Evolutionary conservation across 441 rosid genomes (phyloP), one percentile per base, ranked within the genome.

Genomic region (Adansonia grandidieri): DNA sequence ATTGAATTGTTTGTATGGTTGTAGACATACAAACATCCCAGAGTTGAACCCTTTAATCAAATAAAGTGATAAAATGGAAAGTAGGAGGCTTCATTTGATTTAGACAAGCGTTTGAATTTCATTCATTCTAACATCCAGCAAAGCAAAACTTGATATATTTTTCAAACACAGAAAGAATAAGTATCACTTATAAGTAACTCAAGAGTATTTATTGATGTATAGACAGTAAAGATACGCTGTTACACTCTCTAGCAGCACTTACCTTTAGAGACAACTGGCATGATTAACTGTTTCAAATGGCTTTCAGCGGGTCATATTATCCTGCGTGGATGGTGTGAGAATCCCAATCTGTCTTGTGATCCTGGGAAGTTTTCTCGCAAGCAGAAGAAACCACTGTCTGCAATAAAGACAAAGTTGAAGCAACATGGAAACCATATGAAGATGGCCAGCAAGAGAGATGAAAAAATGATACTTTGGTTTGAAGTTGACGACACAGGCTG

Each of bases 401-500:
- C 94, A 68, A 57, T 90, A 9, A 91, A 82, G 85, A 68, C 96
- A 69, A 94, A 85, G 83, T 75, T 91, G 83, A 89, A 88, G 88
- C 96, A 89, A 20, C 94, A 88, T 63, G 89, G 88, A 32, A 91
- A 84, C 76, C 87, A 85, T 62, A 67, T 78, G 75, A 92, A 86
- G 81, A 92, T 85, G 89, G 82, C 83, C 53, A 78, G 81, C 58
- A 89, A 88, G 89, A 92, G 86, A 77, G 88, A 89, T 56, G 90
- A 90, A 80, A 89, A 91, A 85, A 86, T 89, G 81, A 85, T 90
- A 74, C 93, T 96, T 78, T 93, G 42, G 97, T 96, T 96, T 78
- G 99, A 96, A 83, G 84, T 96, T 78, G 98, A 94, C 69, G 98
- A 96, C 86, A 94, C 97, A 9, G 99, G 98, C 81, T 90, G 95